Conservation (phyloP, 140 eudicot genomes). For the Cichorium intybus region DNA sequence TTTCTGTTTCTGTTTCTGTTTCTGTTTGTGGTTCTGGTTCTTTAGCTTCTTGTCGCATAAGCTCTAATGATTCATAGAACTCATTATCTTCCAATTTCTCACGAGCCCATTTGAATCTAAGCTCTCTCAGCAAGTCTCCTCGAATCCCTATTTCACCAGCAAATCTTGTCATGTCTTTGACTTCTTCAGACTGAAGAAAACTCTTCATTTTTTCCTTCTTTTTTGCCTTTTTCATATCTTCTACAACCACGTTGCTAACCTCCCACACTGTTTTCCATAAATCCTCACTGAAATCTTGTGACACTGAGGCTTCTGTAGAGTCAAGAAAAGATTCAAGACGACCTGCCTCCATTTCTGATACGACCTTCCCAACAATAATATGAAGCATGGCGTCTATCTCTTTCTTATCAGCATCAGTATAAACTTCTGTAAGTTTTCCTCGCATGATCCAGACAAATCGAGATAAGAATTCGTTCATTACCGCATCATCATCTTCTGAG, state of each 20-base stretch:
- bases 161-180: constrained; percentile 78
- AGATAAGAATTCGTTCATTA: constrained; percentile 74
- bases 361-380: constrained; percentile 68
- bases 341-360: constrained; percentile 55
- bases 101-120: constrained; percentile 94
- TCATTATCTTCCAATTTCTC: constrained; percentile 82
- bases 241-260: constrained; percentile 54
- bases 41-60: constrained; percentile 23
- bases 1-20: constrained; percentile 20
- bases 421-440: constrained; percentile 58
- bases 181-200: constrained; percentile 71
- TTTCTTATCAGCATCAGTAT: constrained; percentile 41
- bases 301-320: constrained; percentile 18
- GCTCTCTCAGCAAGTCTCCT: constrained; percentile 90
- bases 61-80: constrained; percentile 57
- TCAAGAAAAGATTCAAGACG: constrained; percentile 41
- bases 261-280: constrained; percentile 82
- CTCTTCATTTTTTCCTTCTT: constrained; percentile 84
- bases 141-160: constrained; percentile 89
- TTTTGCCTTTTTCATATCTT: constrained; percentile 79
- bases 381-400: constrained; percentile 74
- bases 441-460: constrained; percentile 82
- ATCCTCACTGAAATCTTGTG: constrained; percentile 74
- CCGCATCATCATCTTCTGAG: constrained; percentile 38
- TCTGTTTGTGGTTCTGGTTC: constrained; percentile 30